Base-by-base conservation (phyloP, 345 rosid species). In the Populus pruinosa region DNA sequence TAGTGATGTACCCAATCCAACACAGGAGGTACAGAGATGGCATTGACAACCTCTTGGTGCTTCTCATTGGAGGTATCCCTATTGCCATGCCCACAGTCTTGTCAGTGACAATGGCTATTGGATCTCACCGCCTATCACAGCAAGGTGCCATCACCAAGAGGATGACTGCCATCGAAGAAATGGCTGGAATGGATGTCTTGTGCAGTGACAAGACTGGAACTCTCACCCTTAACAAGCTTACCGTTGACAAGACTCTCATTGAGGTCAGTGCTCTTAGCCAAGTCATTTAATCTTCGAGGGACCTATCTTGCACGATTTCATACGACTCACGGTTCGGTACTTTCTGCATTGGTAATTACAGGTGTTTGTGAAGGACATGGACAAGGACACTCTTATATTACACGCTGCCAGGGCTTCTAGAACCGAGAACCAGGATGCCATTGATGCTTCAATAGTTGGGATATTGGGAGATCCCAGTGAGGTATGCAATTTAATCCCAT, bases 121-220 rank as follows among this genome's bases (percentile, higher is more conserved):
- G 97, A 17, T 92, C 97, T 47, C 97, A 92, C 82, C 86, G 82
- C 66, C 73, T 92, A 39, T 84, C 97, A 79, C 82, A 88, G 78
- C 96, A 93, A 78, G 98, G 96, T 49, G 98, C 98, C 64, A 93
- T 93, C 76, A 93, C 98, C 3, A 93, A 93, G 85, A 86, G 98
- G 35, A 93, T 93, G 98, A 91, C 97, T 62, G 96, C 98, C 47
- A 93, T 93, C 6, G 98, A 93, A 76, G 96, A 93, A 79, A 87
- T 91, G 98, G 98, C 96, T 11, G 96, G 97, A 33, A 92, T 92
- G 97, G 97, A 92, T 80, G 97, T 92, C 76, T 88, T 92, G 14
- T 91, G 97, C 81, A 93, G 98, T 25, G 98, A 93, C 27, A 91
- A 91, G 83, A 93, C 98, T 5, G 98, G 98, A 38, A 91, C 98